Conservation (phyloP, 805 yeast species). For the Zygotorulaspora florentina region DNA sequence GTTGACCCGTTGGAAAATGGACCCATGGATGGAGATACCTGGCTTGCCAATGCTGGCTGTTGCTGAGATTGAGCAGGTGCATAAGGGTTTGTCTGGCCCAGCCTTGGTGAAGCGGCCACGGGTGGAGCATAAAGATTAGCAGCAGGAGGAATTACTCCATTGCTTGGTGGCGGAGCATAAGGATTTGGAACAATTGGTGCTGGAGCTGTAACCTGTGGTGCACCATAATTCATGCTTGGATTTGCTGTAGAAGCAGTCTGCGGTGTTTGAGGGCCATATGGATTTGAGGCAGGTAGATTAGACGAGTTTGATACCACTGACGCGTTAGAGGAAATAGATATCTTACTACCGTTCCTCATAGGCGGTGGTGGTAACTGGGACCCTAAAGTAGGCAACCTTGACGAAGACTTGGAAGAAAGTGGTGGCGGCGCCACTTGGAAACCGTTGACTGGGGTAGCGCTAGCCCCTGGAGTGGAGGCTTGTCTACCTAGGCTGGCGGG, state of each 20-base stretch:
- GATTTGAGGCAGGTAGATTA: slow-evolving; percentile 11
- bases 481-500: slow-evolving; percentile 18
- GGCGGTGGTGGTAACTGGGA: slow-evolving; percentile 25
- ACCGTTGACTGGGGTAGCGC: slow-evolving; percentile 11
- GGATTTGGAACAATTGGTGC: slow-evolving; percentile 21
- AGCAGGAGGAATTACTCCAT: slow-evolving; percentile 3
- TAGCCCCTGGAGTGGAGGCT: slow-evolving; percentile 9
- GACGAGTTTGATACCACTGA: slow-evolving; percentile 9
- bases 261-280: slow-evolving; percentile 16
- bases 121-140: slow-evolving; percentile 37
- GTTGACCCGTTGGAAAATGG: slow-evolving; percentile 17
- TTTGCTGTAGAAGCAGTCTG: slow-evolving; percentile 2
- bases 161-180: slow-evolving; percentile 25
- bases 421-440: slow-evolving; percentile 28
- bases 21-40: slow-evolving; percentile 11
- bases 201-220: slow-evolving; percentile 8
- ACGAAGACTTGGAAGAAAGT: slow-evolving; percentile 14
- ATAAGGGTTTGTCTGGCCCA: slow-evolving; percentile 34
- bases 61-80: slow-evolving; percentile 32
- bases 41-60: slow-evolving; percentile 4
- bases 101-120: slow-evolving; percentile 9
- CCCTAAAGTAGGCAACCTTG: slow-evolving; percentile 25
- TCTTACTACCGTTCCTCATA: slow-evolving; percentile 13
- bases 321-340: slow-evolving; percentile 17
- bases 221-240: slow-evolving; percentile 9